A percentile compares a stretch with the other conserved stretches of the same genome.
Evolutionary conservation across 305 asterid species (phyloP).

Genomic region (Rubia occidens): DNA sequence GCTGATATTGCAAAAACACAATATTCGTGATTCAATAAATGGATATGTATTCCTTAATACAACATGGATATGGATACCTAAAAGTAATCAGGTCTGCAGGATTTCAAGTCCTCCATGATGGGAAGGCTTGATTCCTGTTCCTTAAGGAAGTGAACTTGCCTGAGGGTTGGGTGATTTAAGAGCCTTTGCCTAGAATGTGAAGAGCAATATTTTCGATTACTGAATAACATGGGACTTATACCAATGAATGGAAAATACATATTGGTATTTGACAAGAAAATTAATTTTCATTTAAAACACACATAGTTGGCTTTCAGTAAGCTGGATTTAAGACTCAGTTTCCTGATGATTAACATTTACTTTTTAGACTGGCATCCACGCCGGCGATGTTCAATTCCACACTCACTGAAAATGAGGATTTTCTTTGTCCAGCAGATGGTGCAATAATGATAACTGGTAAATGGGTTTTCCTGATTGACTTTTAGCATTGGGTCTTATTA

Average conservation of each 20-base stretch:
- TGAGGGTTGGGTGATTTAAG: not conserved
- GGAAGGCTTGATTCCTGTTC: not conserved
- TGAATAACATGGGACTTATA: not conserved
- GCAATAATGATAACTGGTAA: slow-evolving; percentile 92
- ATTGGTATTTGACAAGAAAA: not conserved
- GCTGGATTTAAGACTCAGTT: not conserved
- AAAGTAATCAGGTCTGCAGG: not conserved
- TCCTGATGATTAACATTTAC: slow-evolving; percentile 7
- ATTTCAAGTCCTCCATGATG: not conserved
- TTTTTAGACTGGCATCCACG: slow-evolving; percentile 84
- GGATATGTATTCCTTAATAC: not conserved
- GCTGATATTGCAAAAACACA: not conserved
- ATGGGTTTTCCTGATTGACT: slow-evolving; percentile 8
- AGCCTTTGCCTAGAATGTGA: not conserved
- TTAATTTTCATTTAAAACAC: not conserved
- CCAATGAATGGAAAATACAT: not conserved
- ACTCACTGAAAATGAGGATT: slow-evolving; percentile 57
- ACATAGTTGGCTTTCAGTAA: not conserved
- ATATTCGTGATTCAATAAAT: not conserved
- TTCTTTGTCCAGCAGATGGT: slow-evolving; percentile 84
- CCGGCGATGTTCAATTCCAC: slow-evolving; percentile 97
- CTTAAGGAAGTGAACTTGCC: not conserved
- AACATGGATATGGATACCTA: not conserved
- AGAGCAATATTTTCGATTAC: not conserved
- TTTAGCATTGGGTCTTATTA: not conserved